Percentiles rank a stretch among this genome's conserved stretches.
phyloP scores from a whole-genome alignment of 805 yeast genomes.

The Yamadazyma scolyti region DNA sequence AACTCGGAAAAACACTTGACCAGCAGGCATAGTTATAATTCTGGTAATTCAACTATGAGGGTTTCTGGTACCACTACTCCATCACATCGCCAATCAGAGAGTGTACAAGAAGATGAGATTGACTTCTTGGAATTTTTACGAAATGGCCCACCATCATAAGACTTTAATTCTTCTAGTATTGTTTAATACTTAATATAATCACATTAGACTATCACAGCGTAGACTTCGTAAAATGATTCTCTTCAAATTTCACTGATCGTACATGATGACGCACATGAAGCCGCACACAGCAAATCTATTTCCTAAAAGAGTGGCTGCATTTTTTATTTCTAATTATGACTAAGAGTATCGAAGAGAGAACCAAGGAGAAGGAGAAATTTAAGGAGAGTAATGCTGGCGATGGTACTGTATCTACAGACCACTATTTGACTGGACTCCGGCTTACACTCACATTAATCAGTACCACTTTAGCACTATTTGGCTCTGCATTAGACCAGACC shows the following conservation, averaged over 20 bases:
- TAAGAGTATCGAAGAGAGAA: background rate
- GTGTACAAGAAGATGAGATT: constrained; percentile 38
- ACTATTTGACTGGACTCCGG: constrained; percentile 25
- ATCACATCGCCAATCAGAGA: no score
- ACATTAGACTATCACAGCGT: no score
- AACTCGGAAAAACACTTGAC: background rate
- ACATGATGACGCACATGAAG: no score
- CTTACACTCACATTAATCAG: constrained; percentile 23
- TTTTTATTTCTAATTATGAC: background rate
- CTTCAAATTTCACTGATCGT: no score
- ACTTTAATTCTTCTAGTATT: no score
- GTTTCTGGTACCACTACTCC: no score
- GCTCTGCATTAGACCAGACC: constrained; percentile 57
- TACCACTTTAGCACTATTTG: constrained; percentile 28
- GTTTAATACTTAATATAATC: no score
- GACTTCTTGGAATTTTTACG: constrained; percentile 47
- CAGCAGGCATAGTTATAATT: constrained; percentile 11
- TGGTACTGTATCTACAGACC: constrained; percentile 35
- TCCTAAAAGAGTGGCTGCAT: background rate
- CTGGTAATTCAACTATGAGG: constrained; percentile 10
- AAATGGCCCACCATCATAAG: constrained; percentile 30
- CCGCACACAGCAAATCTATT: no score
- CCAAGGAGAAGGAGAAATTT: constrained; percentile 14
- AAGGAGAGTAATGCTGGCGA: constrained; percentile 41
- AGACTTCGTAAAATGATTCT: no score